Evolutionary conservation across 305 asterid genomes (phyloP).

Genomic region (Fraxinus greggii): DNA sequence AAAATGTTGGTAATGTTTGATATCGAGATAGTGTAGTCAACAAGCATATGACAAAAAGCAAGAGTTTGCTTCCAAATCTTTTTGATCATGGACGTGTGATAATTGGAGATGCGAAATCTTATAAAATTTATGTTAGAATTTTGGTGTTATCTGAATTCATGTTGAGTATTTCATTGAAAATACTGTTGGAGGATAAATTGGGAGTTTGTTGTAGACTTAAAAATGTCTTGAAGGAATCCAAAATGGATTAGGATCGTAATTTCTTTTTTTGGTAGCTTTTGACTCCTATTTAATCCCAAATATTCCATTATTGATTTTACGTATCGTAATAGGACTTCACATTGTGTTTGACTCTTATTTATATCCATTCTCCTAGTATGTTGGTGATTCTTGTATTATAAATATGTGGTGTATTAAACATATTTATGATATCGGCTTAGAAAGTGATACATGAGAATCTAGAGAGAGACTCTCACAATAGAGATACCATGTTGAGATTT

Average conservation of each 20-base stretch:
- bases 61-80: neutral
- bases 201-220: too few relatives aligned
- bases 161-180: neutral
- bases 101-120: neutral
- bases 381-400: too few relatives aligned
- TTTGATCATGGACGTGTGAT: neutral
- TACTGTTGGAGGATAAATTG: neutral
- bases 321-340: too few relatives aligned
- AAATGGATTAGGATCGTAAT: too few relatives aligned
- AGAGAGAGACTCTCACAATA: neutral
- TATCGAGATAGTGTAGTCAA: neutral
- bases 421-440: neutral
- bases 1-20: neutral
- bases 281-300: too few relatives aligned
- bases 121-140: too few relatives aligned
- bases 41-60: neutral
- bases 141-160: neutral
- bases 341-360: too few relatives aligned
- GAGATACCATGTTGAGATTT: neutral
- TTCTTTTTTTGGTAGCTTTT: too few relatives aligned
- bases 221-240: too few relatives aligned
- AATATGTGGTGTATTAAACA: neutral
- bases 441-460: neutral
- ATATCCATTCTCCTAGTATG: too few relatives aligned
- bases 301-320: too few relatives aligned